Evolutionary conservation across 495 filamentous ascomycete species (phyloP).

Genomic region (Penicillium cinerascens): DNA sequence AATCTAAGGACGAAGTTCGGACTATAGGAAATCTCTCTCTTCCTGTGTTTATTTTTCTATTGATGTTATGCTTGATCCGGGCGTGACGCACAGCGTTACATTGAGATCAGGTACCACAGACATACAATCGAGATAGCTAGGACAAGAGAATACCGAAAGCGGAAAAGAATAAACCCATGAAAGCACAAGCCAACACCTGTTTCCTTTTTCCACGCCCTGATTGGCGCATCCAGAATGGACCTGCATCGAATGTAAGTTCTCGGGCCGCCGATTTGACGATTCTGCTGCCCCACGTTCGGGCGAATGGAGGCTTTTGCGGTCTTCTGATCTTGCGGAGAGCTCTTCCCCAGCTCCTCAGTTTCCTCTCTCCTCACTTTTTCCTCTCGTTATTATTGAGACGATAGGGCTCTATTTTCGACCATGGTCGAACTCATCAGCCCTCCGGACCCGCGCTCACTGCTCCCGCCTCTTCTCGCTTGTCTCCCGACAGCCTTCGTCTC

Average conservation of each 20-base stretch:
- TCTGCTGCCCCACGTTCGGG: slow-evolving; percentile 28
- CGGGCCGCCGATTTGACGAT: slow-evolving; percentile 11
- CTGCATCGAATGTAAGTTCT: slow-evolving; percentile 2
- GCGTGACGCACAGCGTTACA: neutral
- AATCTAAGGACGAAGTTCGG: neutral
- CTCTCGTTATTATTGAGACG: neutral
- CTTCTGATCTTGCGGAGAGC: neutral
- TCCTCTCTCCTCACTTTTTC: neutral
- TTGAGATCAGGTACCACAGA: neutral
- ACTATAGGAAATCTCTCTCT: neutral
- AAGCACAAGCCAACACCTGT: neutral
- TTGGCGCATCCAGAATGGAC: neutral
- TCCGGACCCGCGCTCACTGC: slow-evolving; percentile 60
- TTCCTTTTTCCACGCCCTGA: neutral
- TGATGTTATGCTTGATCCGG: neutral
- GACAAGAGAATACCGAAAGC: neutral
- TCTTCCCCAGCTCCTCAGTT: neutral
- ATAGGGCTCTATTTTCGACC: slow-evolving; percentile 6
- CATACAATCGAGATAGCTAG: neutral
- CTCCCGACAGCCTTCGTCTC: slow-evolving; percentile 83
- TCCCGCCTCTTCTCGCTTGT: slow-evolving; percentile 77
- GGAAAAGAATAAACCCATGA: neutral
- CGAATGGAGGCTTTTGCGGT: slow-evolving; percentile 26
- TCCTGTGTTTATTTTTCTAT: too few species aligned
- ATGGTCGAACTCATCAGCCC: slow-evolving; percentile 58